Evolutionary conservation across 1,284 basidiomycete species (phyloP), one percentile per base, ranked within the genome.

Genomic region (Ganoderma sinense): DNA sequence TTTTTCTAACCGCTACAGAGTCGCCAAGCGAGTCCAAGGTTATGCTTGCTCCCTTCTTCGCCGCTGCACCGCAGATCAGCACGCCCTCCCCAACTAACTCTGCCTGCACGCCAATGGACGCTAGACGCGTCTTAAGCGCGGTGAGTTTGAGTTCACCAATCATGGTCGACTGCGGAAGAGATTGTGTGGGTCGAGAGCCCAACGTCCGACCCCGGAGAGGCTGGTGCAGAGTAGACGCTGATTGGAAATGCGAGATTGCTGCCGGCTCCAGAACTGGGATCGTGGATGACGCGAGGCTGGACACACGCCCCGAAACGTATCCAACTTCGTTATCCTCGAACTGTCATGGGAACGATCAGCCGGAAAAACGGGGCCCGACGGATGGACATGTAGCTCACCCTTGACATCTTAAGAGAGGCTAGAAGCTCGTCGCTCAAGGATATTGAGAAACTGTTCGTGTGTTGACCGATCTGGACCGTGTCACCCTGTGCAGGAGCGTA

Each of bases 301-400:
- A 87, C 39, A 99, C 90, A 33, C 93, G 89, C 33, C 97, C 97
- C 40, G 91, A 91, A 51, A 99, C 90, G 80, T 93, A 97, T 23
- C 94, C 95, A 53, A 99, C 94, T 80, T 99, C 96, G 79, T 97
- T 99, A 77, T 98, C 97, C 78, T 99, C 98, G 78, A 98, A 98
- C 94, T 97, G 73, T 40, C 53, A 56, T 55, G 23, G 73, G 61
- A 65, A 66, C 63, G 29, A 13, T n/a, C 39, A 64, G 51, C 71
- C 61, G 62, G 65, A 23, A 31, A 55, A 29, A 48, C 16, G 60
- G n/a, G 16, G 36, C 18, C 2, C 31, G 4, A 10, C 5, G 23
- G 13, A 40, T 39, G 16, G n/a, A 18, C 10, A 20, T 8, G 41
- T 0, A 33, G 83, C 91, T 71, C 79, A 97, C 97, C 79, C 93